phyloP scores from a whole-genome alignment of 2,329 filamentous ascomycete genomes.

The Hypoxylon sp. region DNA sequence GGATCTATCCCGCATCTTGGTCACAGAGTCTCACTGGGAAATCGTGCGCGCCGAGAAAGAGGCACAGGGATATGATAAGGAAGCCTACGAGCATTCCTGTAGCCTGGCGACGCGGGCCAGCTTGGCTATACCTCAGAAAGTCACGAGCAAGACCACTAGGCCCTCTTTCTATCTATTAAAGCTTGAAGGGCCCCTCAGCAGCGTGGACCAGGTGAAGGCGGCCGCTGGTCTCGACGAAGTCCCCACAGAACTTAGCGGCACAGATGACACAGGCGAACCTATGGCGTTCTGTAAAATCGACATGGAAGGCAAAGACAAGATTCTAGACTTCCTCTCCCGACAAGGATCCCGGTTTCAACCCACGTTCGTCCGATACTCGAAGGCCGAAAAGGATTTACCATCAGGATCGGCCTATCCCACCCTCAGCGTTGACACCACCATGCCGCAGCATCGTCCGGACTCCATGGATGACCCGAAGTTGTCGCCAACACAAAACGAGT shows the following conservation, averaged over 20 bases:
- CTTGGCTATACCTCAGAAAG: background rate
- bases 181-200: slow-evolving; percentile 7
- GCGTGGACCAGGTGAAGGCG: background rate
- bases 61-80: slow-evolving; percentile 30
- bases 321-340: background rate
- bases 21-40: slow-evolving; percentile 31
- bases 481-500: slow-evolving; percentile 30
- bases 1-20: slow-evolving; percentile 5
- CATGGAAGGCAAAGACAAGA: background rate
- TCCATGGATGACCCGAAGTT: background rate
- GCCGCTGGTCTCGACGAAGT: background rate
- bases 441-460: slow-evolving; percentile 3
- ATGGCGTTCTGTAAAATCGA: slow-evolving; percentile 1
- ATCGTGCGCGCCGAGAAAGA: slow-evolving; percentile 29
- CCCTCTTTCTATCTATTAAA: slow-evolving; percentile 5
- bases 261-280: slow-evolving; percentile 1
- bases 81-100: slow-evolving; percentile 35
- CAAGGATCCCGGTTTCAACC: slow-evolving; percentile 6
- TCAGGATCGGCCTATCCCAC: slow-evolving; percentile 2
- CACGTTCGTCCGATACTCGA: slow-evolving; percentile 10
- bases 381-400: slow-evolving; percentile 7
- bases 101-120: background rate
- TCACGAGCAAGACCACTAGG: background rate
- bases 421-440: slow-evolving; percentile 10
- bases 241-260: background rate